These are phyloP conservation scores for baker's yeast (Saccharomyces cerevisiae) DNA, from an alignment of 805 yeast species.

Conservation along the genomic window DNA sequence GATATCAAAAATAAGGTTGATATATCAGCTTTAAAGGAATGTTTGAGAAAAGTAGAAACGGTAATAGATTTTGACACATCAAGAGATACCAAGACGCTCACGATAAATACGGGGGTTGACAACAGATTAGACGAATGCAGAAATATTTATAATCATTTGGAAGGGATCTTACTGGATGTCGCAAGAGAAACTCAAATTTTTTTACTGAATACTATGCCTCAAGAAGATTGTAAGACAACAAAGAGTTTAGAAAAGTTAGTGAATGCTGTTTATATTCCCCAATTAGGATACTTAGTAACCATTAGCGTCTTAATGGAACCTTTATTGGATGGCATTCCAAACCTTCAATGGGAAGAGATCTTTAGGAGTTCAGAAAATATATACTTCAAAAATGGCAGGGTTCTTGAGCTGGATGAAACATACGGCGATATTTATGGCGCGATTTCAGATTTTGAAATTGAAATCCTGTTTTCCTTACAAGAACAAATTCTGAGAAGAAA, in stretches of 20 bases:
- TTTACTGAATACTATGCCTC: constrained; percentile 10
- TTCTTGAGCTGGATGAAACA: constrained; percentile 29
- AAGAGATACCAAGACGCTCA: constrained; percentile 19
- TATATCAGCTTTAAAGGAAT: constrained; percentile 2
- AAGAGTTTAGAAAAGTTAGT: constrained; percentile 10
- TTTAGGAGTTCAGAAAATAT: constrained; percentile 33
- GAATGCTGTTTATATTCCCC: constrained; percentile 39
- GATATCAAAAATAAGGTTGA: constrained; percentile 12
- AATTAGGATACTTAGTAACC: constrained; percentile 36
- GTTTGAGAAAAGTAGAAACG: constrained; percentile 16
- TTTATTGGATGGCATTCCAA: not conserved
- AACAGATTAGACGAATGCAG: constrained; percentile 23
- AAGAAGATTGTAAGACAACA: constrained; percentile 5
- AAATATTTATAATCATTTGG: constrained; percentile 27
- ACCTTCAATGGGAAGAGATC: constrained; percentile 29
- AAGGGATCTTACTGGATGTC: constrained; percentile 22
- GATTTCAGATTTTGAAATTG: constrained; percentile 37
- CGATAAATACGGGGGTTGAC: constrained; percentile 28
- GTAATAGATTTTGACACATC: constrained; percentile 35
- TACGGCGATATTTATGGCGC: constrained; percentile 38
- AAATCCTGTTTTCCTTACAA: constrained; percentile 31
- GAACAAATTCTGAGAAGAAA: constrained; percentile 11
- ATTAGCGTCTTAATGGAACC: constrained; percentile 11
- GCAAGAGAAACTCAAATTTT: constrained; percentile 10
- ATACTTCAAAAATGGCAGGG: constrained; percentile 32